Evolutionary conservation across 164 flowering plant genomes (phyloP), one percentile per base, ranked within the genome.

Genomic region (Houttuynia cordata): DNA sequence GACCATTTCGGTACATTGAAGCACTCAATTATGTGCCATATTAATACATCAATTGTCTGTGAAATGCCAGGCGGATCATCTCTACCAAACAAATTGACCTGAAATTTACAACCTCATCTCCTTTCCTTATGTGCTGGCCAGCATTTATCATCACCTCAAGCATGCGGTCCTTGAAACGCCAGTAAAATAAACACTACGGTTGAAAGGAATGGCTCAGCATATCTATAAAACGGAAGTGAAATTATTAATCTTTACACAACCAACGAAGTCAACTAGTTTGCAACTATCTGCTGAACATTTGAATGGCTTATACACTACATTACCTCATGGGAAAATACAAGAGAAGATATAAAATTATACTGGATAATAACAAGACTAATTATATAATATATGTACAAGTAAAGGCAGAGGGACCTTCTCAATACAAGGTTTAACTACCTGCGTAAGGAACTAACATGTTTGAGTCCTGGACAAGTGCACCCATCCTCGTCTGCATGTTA

Each of bases 71-170:
- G 19, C 8, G 25, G 18, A 39, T 30, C 37, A 30, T 30, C 37
- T 30, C 37, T 30, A 30, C 37, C 2, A 30, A 30, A 30, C 6
- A 30, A 30, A 30, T 30, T 30, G 6, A 30, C 6, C 2, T 6
- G 37, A 59, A 69, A 39, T n/a, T 57, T 56, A 45, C 49, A 72
- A 90, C 99, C 86, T 87, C 96, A 20, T 93, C 97, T 58, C 97
- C 99, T 67, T 80, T 87, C 64, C 55, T 80, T 24, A 93, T 83
- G 52, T 61, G 68, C 57, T 86, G 91, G 52, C 99, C 97, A 68
- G 97, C 97, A 82, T 93, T 90, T 78, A 82, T 81, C 97, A 93
- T 81, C 73, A 93, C 98, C 81, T 93, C 98, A 74, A 93, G 87
- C 98, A 93, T 90, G 55, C 97, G 91, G 64, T 93, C 98, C 80